Evolutionary conservation across 73 alveolate species (phyloP).

Genomic region (Effrenium voratum): DNA sequence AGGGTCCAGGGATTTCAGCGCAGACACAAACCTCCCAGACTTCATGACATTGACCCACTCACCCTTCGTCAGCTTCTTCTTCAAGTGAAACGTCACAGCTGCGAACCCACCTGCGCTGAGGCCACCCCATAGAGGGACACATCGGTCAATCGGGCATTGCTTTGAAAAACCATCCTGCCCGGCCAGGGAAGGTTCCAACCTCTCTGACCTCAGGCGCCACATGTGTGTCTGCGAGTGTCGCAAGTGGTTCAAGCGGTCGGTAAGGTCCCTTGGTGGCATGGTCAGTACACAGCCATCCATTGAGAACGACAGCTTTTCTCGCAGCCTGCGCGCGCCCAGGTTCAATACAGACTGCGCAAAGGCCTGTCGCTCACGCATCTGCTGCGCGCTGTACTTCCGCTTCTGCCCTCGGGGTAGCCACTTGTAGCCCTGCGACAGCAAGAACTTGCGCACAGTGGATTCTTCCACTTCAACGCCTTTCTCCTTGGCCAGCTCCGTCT

Average conservation of each 20-base stretch:
- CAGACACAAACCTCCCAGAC: not conserved
- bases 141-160: not conserved
- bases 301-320: not conserved
- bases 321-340: not conserved
- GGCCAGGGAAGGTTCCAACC: not conserved
- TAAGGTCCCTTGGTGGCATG: not conserved
- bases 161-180: not conserved
- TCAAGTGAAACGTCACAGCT: not conserved
- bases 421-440: not conserved
- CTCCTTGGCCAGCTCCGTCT: not conserved
- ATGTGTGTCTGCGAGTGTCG: not conserved
- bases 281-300: not conserved
- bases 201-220: not conserved
- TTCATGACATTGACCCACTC: not conserved
- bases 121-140: not conserved
- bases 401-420: not conserved
- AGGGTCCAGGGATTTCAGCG: not conserved
- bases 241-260: not conserved
- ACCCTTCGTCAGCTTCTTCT: not conserved
- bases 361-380: not conserved
- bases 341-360: not conserved
- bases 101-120: not conserved
- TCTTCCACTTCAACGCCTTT: not conserved
- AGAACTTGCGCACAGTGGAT: not conserved
- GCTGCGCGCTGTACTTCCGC: constrained; percentile 22